Conservation (phyloP, 352 stramenopile species). For the Globisporangium perplexum region DNA sequence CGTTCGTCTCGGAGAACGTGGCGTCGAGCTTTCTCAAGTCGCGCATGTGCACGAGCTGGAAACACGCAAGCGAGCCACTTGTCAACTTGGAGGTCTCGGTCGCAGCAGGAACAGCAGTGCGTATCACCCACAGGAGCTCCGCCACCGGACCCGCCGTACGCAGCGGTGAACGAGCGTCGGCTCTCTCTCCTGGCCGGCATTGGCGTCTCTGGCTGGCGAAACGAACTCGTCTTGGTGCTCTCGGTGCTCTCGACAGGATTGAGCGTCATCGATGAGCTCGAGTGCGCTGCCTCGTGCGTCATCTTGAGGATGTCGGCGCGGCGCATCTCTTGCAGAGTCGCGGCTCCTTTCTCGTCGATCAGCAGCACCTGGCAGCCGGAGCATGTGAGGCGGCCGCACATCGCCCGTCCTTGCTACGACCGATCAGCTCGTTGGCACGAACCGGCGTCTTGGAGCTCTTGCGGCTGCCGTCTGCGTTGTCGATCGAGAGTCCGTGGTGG, state of each 20-base stretch:
- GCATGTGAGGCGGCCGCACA: too few species aligned
- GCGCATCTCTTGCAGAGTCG: conserved; percentile 11
- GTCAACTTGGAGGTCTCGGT: background rate
- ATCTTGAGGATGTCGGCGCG: conserved; percentile 18
- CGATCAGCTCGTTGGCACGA: too few species aligned
- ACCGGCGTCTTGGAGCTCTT: conserved; percentile 14
- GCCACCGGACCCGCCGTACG: background rate
- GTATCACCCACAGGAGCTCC: background rate
- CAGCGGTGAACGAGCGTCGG: background rate
- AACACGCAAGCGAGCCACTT: background rate
- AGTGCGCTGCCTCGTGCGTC: conserved; percentile 9
- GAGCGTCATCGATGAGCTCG: background rate
- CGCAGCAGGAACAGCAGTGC: background rate
- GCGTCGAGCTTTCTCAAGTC: conserved; percentile 69
- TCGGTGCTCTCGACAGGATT: background rate
- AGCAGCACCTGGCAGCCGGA: conserved; percentile 9
- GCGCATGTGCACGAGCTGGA: conserved; percentile 48
- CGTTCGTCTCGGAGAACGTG: conserved; percentile 53
- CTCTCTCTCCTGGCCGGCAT: background rate
- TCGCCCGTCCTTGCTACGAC: too few species aligned
- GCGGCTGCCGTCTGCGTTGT: conserved; percentile 4
- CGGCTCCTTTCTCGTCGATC: conserved; percentile 10
- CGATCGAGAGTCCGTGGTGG: conserved; percentile 6
- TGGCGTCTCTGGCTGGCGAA: conserved; percentile 1
- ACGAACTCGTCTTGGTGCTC: background rate